Evolutionary conservation across 225 moss, liverwort and hornwort species (phyloP).

Genomic region (Straminergon stramineum): DNA sequence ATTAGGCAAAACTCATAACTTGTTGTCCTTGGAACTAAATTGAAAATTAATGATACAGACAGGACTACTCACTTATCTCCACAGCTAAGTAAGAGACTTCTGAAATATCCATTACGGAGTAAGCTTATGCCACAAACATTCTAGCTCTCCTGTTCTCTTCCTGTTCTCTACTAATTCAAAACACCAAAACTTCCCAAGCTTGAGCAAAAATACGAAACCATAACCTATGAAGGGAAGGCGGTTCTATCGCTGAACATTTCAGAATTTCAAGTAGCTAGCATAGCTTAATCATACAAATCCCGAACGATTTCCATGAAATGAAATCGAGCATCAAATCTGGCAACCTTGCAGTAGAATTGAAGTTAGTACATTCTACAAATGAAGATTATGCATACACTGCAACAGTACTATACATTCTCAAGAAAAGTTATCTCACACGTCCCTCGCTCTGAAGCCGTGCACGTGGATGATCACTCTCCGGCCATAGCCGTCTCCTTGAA

Average conservation of each 20-base stretch:
- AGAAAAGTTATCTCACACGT: background rate
- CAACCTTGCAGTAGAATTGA: background rate
- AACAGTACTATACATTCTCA: background rate
- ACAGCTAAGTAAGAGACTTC: background rate
- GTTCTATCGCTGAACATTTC: background rate
- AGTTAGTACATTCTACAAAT: background rate
- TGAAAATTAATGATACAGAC: background rate
- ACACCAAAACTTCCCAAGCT: background rate
- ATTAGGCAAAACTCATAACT: background rate
- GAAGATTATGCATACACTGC: background rate
- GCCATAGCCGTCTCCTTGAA: background rate
- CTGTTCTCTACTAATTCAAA: background rate
- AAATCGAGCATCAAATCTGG: background rate
- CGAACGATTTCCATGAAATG: background rate
- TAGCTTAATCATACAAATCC: background rate
- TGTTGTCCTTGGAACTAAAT: background rate
- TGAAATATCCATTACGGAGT: background rate
- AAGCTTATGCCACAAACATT: background rate
- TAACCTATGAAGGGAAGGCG: background rate
- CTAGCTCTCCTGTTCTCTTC: background rate
- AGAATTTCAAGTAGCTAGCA: too few species aligned
- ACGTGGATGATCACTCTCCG: background rate
- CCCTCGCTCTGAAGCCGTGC: background rate
- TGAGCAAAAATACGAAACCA: background rate
- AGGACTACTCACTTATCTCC: background rate